A percentile compares a stretch with the other conserved stretches of the same genome.
Evolutionary conservation across 495 filamentous ascomycete species (phyloP).

Genomic region (Copromyces sp.): DNA sequence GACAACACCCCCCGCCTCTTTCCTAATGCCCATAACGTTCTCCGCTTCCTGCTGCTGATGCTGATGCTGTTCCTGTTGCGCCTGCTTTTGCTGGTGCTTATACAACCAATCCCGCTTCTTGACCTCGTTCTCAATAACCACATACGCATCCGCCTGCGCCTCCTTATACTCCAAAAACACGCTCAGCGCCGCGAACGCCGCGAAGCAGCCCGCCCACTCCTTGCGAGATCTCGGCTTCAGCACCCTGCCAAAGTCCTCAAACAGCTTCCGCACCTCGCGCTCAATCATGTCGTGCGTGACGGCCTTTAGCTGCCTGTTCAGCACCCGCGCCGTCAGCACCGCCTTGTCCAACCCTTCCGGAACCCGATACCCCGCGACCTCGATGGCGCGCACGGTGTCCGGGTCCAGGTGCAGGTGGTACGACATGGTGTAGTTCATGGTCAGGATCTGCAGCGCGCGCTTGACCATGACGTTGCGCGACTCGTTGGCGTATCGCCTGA

Average conservation of each 20-base stretch:
- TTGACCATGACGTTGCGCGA: slow-evolving; percentile 32
- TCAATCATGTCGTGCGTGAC: slow-evolving; percentile 39
- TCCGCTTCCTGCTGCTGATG: neutral
- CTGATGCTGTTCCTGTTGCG: neutral
- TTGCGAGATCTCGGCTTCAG: slow-evolving; percentile 37
- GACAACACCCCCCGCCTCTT: neutral
- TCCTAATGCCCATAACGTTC: neutral
- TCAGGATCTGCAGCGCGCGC: slow-evolving; percentile 37
- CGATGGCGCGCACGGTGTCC: slow-evolving; percentile 25
- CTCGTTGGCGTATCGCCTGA: slow-evolving; percentile 28
- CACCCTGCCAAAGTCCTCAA: slow-evolving; percentile 35
- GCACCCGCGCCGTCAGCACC: slow-evolving; percentile 37
- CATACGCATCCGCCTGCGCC: slow-evolving; percentile 38
- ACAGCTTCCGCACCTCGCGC: slow-evolving; percentile 33
- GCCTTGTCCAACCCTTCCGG: slow-evolving; percentile 22
- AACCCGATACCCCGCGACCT: slow-evolving; percentile 18
- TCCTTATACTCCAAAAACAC: slow-evolving; percentile 44
- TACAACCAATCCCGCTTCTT: neutral
- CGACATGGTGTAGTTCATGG: slow-evolving; percentile 42
- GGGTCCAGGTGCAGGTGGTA: slow-evolving; percentile 36
- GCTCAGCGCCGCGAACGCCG: slow-evolving; percentile 39
- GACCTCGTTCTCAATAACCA: slow-evolving; percentile 35
- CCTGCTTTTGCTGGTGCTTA: neutral
- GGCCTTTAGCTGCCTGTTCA: slow-evolving; percentile 43
- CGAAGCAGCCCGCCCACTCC: slow-evolving; percentile 43